phyloP scores from a whole-genome alignment of 352 stramenopile genomes.

The Globisporangium nagaii region DNA sequence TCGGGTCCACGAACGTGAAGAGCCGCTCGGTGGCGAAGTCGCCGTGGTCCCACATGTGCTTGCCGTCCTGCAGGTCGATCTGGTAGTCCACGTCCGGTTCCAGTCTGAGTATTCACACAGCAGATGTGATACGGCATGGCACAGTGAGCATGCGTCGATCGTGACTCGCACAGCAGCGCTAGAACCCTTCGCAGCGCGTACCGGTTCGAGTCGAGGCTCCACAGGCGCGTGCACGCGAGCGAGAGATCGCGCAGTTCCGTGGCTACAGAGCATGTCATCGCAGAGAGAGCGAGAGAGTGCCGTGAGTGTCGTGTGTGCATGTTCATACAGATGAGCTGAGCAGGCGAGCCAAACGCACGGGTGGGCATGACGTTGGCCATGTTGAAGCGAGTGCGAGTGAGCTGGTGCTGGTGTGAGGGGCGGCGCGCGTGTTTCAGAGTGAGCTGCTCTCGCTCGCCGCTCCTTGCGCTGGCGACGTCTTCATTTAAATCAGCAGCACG shows the following conservation, averaged over 20 bases:
- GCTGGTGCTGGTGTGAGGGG: background rate
- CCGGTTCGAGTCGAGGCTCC: conserved; percentile 90
- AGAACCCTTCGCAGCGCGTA: no score
- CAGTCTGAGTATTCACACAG: conserved; percentile 55
- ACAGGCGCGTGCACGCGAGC: conserved; percentile 84
- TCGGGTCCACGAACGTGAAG: conserved; percentile 87
- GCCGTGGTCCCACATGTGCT: conserved; percentile 84
- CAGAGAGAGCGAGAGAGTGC: background rate
- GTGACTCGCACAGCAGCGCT: background rate
- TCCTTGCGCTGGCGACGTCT: no score
- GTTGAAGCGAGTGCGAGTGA: conserved; percentile 2
- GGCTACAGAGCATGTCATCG: conserved; percentile 13
- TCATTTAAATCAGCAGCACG: conserved; percentile 9
- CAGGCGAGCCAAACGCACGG: conserved; percentile 16
- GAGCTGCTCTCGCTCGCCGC: no score
- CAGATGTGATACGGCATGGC: background rate
- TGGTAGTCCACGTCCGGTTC: conserved; percentile 87
- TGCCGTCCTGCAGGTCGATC: conserved; percentile 92
- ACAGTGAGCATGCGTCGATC: background rate
- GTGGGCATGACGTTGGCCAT: conserved; percentile 47
- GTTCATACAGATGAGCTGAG: background rate
- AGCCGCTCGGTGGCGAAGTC: conserved; percentile 87
- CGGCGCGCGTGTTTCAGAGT: background rate
- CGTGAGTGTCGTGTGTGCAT: background rate
- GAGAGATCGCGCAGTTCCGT: conserved; percentile 59